Evolutionary conservation across 106 monocot genomes (phyloP).

Genomic region (Dendrobium nobile): DNA sequence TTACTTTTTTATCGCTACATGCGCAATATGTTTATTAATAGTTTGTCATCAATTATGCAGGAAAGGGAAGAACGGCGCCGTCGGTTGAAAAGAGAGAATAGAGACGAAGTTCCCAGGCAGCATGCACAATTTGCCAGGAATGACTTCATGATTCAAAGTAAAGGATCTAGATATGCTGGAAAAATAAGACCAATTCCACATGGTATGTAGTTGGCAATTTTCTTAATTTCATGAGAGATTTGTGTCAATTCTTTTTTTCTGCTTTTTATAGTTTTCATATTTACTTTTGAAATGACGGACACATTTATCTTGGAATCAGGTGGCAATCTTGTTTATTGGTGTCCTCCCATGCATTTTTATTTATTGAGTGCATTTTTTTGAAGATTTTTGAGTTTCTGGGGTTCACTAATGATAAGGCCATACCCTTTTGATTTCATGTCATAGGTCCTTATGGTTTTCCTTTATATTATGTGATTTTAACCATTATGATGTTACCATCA

Average conservation of each 20-base stretch:
- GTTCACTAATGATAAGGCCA: background rate
- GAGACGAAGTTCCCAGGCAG: slow-evolving; percentile 30
- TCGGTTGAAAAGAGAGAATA: slow-evolving; percentile 34
- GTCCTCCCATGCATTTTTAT: background rate
- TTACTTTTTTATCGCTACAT: background rate
- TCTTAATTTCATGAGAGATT: background rate
- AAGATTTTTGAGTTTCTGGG: background rate
- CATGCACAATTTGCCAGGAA: slow-evolving; percentile 12
- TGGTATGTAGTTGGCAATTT: slow-evolving; percentile 18
- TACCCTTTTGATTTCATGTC: background rate
- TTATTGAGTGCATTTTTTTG: background rate
- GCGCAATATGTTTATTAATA: background rate
- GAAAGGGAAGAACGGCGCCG: slow-evolving; percentile 57
- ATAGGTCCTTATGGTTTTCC: background rate
- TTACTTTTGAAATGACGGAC: background rate
- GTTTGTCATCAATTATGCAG: slow-evolving; percentile 8
- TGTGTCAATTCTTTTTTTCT: background rate
- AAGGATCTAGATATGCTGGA: slow-evolving; percentile 28
- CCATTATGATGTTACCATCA: background rate
- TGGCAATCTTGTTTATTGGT: background rate
- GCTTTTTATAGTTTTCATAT: background rate
- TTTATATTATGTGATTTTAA: background rate
- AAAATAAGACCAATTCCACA: slow-evolving; percentile 37
- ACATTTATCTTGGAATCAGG: background rate
- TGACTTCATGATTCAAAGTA: slow-evolving; percentile 13